Base-by-base conservation (phyloP, 73 alveolate species). In the Breviolum minutum region DNA sequence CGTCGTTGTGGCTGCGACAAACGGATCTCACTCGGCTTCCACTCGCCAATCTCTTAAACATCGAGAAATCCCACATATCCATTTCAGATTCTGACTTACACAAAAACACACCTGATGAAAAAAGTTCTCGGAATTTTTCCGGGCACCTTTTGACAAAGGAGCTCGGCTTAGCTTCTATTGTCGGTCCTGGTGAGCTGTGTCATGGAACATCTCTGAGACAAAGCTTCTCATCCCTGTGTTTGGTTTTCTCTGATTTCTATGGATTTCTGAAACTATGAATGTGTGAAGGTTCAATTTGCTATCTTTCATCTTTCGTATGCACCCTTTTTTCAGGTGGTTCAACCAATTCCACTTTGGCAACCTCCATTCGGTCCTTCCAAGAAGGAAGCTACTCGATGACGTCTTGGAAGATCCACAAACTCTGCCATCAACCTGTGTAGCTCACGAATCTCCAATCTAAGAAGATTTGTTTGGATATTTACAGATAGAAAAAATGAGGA, bases 1-100 rank as follows among this genome's bases (percentile, higher is more conserved):
- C 26, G 85, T 76, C 68, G 30, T 64, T 32, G 87, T 79, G 87
- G 87, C 87, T 79, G 66, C 87, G 29, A 64, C n/a, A n/a, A n/a
- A n/a, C n/a, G n/a, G n/a, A n/a, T n/a, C n/a, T n/a, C n/a, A n/a
- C n/a, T n/a, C n/a, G n/a, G n/a, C n/a, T n/a, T n/a, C n/a, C n/a
- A n/a, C n/a, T n/a, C n/a, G n/a, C n/a, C n/a, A n/a, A n/a, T n/a
- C n/a, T n/a, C n/a, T n/a, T n/a, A n/a, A n/a, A n/a, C 11, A 10
- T 40, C 54, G 0, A 3, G 54, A 40, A 40, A 40, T 40, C 54
- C 10, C 27, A 6, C 19, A 73, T 22, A 7, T 24, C 81, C 29
- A 73, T 73, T 24, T 2, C n/a, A 48, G 82, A 73, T 24, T 17
- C 40, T 22, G 40, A 30, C 22, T 26, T 26, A 11, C 83, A 19